Conservation (phyloP, 1,284 basidiomycete genomes). For the Xerocomus cyaneibrunnescens region DNA sequence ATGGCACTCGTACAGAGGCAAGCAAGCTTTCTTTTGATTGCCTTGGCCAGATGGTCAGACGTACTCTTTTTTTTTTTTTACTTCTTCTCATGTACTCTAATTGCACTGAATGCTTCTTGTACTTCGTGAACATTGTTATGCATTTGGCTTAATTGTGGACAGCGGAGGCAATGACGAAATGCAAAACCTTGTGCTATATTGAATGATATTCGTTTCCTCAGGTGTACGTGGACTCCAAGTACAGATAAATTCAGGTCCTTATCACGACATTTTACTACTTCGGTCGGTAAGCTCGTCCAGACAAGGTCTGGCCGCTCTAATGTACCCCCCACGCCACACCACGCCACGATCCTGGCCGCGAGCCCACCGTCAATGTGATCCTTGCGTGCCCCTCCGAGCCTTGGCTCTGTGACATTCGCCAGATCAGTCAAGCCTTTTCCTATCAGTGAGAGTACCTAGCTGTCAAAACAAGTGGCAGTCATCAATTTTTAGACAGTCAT, state of each 20-base stretch:
- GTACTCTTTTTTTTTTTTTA: not conserved
- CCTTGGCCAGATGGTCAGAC: not conserved
- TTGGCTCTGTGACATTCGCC: not conserved
- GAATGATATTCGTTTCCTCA: slow-evolving; percentile 6
- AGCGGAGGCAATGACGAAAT: slow-evolving; percentile 17
- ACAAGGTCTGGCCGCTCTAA: not conserved
- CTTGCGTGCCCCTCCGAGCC: not conserved
- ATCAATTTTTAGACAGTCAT: slow-evolving; percentile 1
- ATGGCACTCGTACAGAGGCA: not conserved
- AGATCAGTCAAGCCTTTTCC: not conserved
- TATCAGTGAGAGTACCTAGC: not conserved
- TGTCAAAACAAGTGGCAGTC: not conserved
- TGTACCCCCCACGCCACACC: not conserved
- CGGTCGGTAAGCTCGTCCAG: not conserved
- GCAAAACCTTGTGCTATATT: slow-evolving; percentile 13
- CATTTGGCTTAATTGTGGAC: slow-evolving; percentile 31
- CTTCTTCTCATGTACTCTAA: slow-evolving; percentile 18
- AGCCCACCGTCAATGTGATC: not conserved
- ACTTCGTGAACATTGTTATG: slow-evolving; percentile 18
- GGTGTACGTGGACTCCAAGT: slow-evolving; percentile 22
- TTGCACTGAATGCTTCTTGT: slow-evolving; percentile 9
- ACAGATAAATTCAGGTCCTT: slow-evolving; percentile 31
- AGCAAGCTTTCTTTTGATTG: not conserved
- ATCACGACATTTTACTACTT: slow-evolving; percentile 3
- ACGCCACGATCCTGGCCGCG: slow-evolving; percentile 4